Percentiles rank a stretch among this genome's conserved stretches.
phyloP scores from a whole-genome alignment of 345 rosid genomes.

The Murraya paniculata region DNA sequence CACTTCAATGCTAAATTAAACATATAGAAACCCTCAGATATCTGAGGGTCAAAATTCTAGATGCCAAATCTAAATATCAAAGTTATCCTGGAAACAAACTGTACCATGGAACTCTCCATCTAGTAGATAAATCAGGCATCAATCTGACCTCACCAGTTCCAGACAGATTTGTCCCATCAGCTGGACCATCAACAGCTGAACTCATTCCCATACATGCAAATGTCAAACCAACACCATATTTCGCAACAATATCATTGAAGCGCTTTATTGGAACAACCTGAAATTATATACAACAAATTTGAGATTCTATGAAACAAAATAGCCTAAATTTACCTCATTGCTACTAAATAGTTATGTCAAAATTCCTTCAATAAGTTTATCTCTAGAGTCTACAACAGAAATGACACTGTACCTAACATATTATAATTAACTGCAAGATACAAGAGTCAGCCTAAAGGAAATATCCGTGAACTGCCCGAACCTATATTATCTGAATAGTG shows the following conservation, averaged over 20 bases:
- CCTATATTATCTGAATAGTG: not conserved
- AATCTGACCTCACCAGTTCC: constrained; percentile 88
- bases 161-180: constrained; percentile 63
- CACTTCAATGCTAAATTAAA: not conserved
- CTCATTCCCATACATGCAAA: constrained; percentile 79
- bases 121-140: constrained; percentile 81
- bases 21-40: not conserved
- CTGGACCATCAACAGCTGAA: constrained; percentile 81
- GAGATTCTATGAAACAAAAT: not conserved
- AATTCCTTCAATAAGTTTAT: not conserved
- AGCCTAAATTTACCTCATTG: not conserved
- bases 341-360: not conserved
- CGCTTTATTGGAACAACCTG: constrained; percentile 80
- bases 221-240: constrained; percentile 83
- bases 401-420: not conserved
- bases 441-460: not conserved
- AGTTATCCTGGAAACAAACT: not conserved
- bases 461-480: not conserved
- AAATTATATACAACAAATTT: constrained; percentile 15
- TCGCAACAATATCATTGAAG: constrained; percentile 53
- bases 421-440: not conserved
- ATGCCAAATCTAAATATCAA: not conserved
- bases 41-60: not conserved
- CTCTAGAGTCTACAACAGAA: not conserved
- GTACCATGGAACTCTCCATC: constrained; percentile 76